Percentiles rank a stretch among this genome's conserved stretches.
Evolutionary conservation across 345 rosid genomes (phyloP).

Genomic region (Citrus medica): DNA sequence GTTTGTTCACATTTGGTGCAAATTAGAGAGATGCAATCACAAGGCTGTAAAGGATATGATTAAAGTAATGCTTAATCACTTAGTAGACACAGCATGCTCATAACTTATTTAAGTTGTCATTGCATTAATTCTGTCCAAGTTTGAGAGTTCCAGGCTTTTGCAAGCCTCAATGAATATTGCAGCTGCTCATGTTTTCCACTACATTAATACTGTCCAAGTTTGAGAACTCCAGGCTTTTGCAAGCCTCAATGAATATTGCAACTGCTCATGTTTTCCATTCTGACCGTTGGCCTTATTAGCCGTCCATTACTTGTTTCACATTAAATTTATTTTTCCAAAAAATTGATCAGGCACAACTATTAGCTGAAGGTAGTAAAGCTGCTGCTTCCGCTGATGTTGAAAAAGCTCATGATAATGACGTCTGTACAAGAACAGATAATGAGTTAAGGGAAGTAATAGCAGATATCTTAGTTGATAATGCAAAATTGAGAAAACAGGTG

Average conservation of each 20-base stretch:
- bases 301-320: not conserved
- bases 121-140: not conserved
- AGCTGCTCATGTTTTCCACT: not conserved
- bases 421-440: constrained; percentile 25
- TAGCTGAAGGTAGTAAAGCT: constrained; percentile 39
- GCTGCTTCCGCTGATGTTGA: constrained; percentile 16
- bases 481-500: constrained; percentile 65
- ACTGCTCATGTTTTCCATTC: not conserved
- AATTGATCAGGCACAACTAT: constrained; percentile 47
- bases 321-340: not conserved
- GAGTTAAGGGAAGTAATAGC: constrained; percentile 58
- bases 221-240: not conserved
- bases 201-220: not conserved
- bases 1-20: not conserved
- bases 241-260: not conserved
- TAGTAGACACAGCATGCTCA: not conserved
- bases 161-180: not conserved
- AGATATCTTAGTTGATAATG: constrained; percentile 48
- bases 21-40: not conserved
- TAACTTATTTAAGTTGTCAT: not conserved
- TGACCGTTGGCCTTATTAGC: not conserved
- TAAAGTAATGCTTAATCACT: not conserved
- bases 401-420: constrained; percentile 4
- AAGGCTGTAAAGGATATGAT: not conserved
- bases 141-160: not conserved